Conservation (phyloP, 2,329 filamentous ascomycete genomes). For the Xylaria sp. region DNA sequence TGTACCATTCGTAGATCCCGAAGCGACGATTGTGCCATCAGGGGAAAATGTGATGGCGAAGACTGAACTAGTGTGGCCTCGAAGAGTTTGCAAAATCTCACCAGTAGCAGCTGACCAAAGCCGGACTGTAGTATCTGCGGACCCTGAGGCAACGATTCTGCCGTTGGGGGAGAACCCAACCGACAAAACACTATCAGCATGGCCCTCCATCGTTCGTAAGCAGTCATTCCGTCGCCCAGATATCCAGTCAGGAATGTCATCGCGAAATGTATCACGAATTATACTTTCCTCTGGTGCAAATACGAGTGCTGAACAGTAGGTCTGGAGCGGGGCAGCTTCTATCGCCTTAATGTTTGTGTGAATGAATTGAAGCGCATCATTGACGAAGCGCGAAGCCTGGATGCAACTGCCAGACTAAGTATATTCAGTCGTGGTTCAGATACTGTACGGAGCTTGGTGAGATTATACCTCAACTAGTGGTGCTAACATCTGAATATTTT, state of each 20-base stretch:
- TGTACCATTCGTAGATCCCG: not conserved
- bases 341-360: not conserved
- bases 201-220: not conserved
- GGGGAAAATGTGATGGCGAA: not conserved
- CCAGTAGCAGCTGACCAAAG: not conserved
- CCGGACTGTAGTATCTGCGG: not conserved
- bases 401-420: not conserved
- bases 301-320: not conserved
- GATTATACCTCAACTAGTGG: slow-evolving; percentile 7
- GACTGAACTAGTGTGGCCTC: too few relatives aligned
- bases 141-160: not conserved
- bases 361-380: not conserved
- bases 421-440: not conserved
- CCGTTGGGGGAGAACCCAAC: not conserved
- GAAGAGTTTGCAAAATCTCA: too few relatives aligned
- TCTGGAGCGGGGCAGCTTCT: not conserved
- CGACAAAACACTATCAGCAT: not conserved
- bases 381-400: not conserved
- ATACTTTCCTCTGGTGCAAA: not conserved
- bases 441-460: not conserved
- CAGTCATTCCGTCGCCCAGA: not conserved
- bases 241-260: not conserved
- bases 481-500: not conserved
- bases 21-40: not conserved
- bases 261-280: not conserved